These are phyloP conservation scores for Schizonepeta tenuifolia DNA, from an alignment of 257 asterid genomes.

Conservation along the genomic window DNA sequence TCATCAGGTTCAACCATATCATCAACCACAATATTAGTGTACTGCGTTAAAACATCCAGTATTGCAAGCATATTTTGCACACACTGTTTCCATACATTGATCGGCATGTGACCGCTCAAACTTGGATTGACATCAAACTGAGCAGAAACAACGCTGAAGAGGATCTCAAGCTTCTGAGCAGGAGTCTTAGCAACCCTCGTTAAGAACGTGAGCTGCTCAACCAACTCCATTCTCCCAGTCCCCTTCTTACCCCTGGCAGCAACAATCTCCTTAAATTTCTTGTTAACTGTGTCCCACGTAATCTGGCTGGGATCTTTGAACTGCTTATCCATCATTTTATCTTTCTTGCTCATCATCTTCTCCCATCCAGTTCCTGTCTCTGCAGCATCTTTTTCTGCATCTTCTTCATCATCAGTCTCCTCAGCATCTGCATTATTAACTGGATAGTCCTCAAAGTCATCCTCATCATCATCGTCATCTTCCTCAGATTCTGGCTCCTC, in stretches of 20 bases:
- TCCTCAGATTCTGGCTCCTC: conserved; percentile 68
- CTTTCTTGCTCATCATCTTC: conserved; percentile 85
- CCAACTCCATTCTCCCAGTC: conserved; percentile 85
- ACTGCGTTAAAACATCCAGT: conserved; percentile 80
- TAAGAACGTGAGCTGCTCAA: conserved; percentile 94
- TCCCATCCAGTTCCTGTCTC: conserved; percentile 72
- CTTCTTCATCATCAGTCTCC: conserved; percentile 60
- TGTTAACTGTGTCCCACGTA: conserved; percentile 93
- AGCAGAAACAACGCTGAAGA: conserved; percentile 86
- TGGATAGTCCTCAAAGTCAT: conserved; percentile 51
- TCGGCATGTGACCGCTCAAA: conserved; percentile 94
- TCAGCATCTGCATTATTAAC: conserved; percentile 42
- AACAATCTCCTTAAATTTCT: conserved; percentile 86
- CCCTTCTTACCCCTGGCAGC: conserved; percentile 96
- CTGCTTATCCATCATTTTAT: conserved; percentile 88
- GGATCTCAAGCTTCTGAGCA: conserved; percentile 94
- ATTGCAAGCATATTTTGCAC: conserved; percentile 70
- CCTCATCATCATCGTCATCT: conserved; percentile 54
- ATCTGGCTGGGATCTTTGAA: conserved; percentile 87
- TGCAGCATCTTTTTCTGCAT: conserved; percentile 37
- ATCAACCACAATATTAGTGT: conserved; percentile 86
- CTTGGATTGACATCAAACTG: conserved; percentile 91
- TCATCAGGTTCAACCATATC: conserved; percentile 93
- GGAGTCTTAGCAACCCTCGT: conserved; percentile 95
- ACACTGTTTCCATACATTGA: conserved; percentile 91